Conservation (phyloP, 2,329 filamentous ascomycete genomes). For the Nigrograna mackinnonii region DNA sequence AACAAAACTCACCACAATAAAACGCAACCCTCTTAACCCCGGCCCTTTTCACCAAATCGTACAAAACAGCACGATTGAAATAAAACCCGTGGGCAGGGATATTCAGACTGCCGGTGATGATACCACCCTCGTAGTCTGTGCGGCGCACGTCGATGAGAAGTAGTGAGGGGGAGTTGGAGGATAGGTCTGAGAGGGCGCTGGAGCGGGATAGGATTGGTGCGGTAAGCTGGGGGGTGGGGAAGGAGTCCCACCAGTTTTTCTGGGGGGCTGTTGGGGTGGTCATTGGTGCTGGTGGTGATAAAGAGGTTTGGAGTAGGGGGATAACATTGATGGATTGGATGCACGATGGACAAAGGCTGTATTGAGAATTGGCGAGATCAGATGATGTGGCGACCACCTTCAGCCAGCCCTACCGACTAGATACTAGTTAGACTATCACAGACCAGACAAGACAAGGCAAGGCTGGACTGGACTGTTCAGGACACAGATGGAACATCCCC, state of each 20-base stretch:
- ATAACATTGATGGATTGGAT: background rate
- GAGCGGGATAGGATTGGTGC: constrained; percentile 43
- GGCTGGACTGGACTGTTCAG: no score
- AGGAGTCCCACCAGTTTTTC: constrained; percentile 45
- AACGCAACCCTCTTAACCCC: constrained; percentile 52
- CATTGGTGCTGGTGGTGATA: background rate
- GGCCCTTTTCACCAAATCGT: constrained; percentile 48
- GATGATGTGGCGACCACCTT: background rate
- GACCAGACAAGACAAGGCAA: no score
- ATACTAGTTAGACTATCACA: no score
- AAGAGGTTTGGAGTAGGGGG: background rate
- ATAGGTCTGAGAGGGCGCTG: constrained; percentile 35
- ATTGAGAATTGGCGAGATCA: background rate
- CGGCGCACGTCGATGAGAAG: constrained; percentile 50
- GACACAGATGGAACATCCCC: background rate
- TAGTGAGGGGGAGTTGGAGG: constrained; percentile 41
- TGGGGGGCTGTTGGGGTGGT: constrained; percentile 21
- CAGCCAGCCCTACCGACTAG: constrained; percentile 1
- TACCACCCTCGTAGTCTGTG: constrained; percentile 52
- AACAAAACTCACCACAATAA: constrained; percentile 46
- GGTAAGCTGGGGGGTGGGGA: constrained; percentile 43
- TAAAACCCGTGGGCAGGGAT: constrained; percentile 53
- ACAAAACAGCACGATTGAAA: constrained; percentile 48
- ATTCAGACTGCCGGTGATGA: constrained; percentile 50
- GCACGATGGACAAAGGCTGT: background rate